Percentiles rank a stretch among this genome's conserved stretches.
phyloP scores from a whole-genome alignment of 768 basidiomycete species.

The Lyophyllum decastes region DNA sequence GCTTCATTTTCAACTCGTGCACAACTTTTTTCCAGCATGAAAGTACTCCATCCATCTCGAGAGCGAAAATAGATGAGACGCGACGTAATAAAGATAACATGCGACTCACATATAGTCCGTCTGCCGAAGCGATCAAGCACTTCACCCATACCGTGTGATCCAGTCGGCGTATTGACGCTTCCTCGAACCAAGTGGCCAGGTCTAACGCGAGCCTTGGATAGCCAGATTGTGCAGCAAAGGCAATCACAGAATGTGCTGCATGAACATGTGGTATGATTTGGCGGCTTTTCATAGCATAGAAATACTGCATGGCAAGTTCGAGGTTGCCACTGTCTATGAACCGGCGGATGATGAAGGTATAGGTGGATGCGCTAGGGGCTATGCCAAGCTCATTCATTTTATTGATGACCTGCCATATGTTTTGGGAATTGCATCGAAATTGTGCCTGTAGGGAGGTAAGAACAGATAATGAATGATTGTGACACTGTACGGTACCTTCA shows the following conservation, averaged over 20 bases:
- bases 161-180: constrained; percentile 51
- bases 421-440: constrained; percentile 35
- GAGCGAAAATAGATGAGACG: constrained; percentile 4
- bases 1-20: constrained; percentile 49
- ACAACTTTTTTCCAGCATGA: constrained; percentile 64
- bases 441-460: constrained; percentile 43
- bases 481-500: constrained; percentile 47
- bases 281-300: constrained; percentile 57
- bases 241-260: constrained; percentile 53
- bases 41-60: constrained; percentile 66
- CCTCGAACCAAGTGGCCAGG: constrained; percentile 63
- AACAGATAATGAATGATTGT: background rate
- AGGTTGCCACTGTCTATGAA: constrained; percentile 49
- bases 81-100: background rate
- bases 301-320: constrained; percentile 63
- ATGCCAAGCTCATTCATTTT: constrained; percentile 55
- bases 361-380: constrained; percentile 53
- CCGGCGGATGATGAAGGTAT: constrained; percentile 52
- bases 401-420: constrained; percentile 52
- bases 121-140: constrained; percentile 66
- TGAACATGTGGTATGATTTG: constrained; percentile 51
- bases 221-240: constrained; percentile 51
- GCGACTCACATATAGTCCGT: constrained; percentile 63
- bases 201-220: constrained; percentile 73
- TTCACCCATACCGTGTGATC: constrained; percentile 60